Base-by-base conservation (phyloP, 192 early-diverging fungal genomes). In the Coemansia sp. region DNA sequence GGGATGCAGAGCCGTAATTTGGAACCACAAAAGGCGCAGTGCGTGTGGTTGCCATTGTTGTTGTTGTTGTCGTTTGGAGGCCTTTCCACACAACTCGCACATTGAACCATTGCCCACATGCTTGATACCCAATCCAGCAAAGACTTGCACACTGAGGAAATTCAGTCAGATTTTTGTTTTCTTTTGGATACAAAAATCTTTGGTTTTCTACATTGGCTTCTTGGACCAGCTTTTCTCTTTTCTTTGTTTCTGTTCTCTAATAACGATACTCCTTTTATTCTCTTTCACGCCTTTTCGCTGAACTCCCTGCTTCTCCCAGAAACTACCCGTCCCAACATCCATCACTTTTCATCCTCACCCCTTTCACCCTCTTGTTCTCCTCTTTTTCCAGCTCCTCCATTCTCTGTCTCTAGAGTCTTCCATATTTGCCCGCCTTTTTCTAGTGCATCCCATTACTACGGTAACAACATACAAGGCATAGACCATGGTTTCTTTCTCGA, bases 401-500 rank as follows among this genome's bases (percentile, higher is more conserved):
- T n/a, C 16, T 49, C 18, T 49, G 47, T 22, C 12, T 54, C 15
- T 26, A 8, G 7, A 26, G 21, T 10, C 42, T 45, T 45, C 4
- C 13, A 45, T 45, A 45, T 13, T 12, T 13, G 8, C 1, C 13
- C 42, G 42, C 42, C 10, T 13, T 26, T 8, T 26, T 19, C 7
- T 36, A 37, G 16, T 48, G 42, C 55, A 26, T 40, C 21, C 16
- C 16, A 41, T 52, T 48, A 47, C 41, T 62, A 40, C 49, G 45
- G 15, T 42, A 47, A 51, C n/a, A 1, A 56, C 5, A 36, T 45
- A 62, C 41, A 8, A 0, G 36, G 6, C 42, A 63, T 52, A 52
- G 39, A 65, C 63, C 74, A 80, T 80, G 78, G 72, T 74, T 21
- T 80, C 78, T 8, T 68, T 80, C 51, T 56, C 63, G 37, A 61